These are phyloP conservation scores for Coemansia sp. DNA, from an alignment of 192 early-diverging fungal species.

Conservation along the genomic window DNA sequence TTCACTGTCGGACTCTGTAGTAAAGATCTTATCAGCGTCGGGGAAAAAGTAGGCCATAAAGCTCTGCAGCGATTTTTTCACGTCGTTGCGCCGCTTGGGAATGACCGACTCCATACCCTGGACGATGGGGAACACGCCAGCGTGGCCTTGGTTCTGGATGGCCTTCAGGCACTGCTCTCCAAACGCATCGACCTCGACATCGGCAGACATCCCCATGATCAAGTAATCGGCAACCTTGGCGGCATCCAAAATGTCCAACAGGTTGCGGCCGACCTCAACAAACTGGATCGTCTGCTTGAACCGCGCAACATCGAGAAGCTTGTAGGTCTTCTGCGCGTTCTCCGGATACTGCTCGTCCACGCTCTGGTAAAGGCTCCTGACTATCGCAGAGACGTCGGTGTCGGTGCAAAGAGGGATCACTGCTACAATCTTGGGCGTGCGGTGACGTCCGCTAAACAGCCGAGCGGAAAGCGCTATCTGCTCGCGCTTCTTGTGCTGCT, in stretches of 20 bases:
- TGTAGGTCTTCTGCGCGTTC: conserved; percentile 2
- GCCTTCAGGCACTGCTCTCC: conserved; percentile 82
- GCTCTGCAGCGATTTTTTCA: conserved; percentile 83
- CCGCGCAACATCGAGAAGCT: conserved; percentile 62
- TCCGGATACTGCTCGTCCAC: conserved; percentile 60
- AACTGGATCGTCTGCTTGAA: conserved; percentile 94
- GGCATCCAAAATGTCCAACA: conserved; percentile 85
- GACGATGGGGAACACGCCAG: conserved; percentile 71
- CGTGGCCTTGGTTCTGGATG: conserved; percentile 88
- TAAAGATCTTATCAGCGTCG: conserved; percentile 71
- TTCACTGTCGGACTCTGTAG: conserved; percentile 64
- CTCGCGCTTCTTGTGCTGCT: conserved; percentile 83
- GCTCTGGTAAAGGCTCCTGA: conserved; percentile 53
- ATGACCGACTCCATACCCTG: conserved; percentile 68
- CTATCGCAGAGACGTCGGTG: conserved; percentile 57
- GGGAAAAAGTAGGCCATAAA: conserved; percentile 91
- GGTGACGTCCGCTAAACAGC: conserved; percentile 80
- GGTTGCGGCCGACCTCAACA: conserved; percentile 73
- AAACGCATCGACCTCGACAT: conserved; percentile 91
- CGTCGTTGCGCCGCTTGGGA: conserved; percentile 67
- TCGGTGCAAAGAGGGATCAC: conserved; percentile 89
- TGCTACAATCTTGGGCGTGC: conserved; percentile 88
- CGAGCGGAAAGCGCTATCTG: conserved; percentile 70
- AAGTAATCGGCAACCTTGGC: conserved; percentile 92
- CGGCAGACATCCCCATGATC: conserved; percentile 84